These are phyloP conservation scores for Anisodus acutangulus DNA, from an alignment of 257 asterid species.

Conservation along the genomic window DNA sequence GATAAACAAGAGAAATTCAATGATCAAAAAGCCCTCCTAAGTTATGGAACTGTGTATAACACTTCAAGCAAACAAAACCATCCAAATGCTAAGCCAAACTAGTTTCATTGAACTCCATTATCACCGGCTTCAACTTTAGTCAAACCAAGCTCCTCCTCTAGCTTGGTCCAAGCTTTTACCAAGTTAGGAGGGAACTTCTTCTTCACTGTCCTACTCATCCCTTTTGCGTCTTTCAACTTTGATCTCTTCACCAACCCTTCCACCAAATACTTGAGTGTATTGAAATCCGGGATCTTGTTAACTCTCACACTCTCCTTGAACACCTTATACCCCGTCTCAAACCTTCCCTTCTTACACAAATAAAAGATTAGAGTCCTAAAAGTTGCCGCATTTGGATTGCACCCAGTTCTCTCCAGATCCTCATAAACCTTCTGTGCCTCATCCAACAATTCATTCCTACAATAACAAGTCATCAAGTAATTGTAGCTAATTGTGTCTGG, in stretches of 20 bases:
- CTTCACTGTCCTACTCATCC: slow-evolving; percentile 61
- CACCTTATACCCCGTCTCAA: slow-evolving; percentile 57
- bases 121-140: slow-evolving; percentile 29
- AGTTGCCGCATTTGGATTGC: slow-evolving; percentile 67
- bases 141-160: slow-evolving; percentile 63
- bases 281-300: slow-evolving; percentile 73
- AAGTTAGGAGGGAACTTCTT: slow-evolving; percentile 67
- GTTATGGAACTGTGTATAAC: not conserved
- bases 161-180: slow-evolving; percentile 68
- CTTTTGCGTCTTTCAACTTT: slow-evolving; percentile 56
- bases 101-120: not conserved
- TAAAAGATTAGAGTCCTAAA: slow-evolving; percentile 67
- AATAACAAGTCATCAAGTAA: slow-evolving; percentile 75
- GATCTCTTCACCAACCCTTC: slow-evolving; percentile 61
- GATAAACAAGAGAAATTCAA: slow-evolving; percentile 4
- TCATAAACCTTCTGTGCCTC: slow-evolving; percentile 70
- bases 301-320: slow-evolving; percentile 68
- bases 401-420: slow-evolving; percentile 55
- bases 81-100: not conserved
- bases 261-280: slow-evolving; percentile 65
- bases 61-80: not conserved
- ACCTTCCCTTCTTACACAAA: slow-evolving; percentile 60
- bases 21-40: not conserved
- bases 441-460: slow-evolving; percentile 61
- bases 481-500: slow-evolving; percentile 66